These are phyloP conservation scores for Carex scoparia DNA, from an alignment of 176 grass and related monocot species.

Conservation along the genomic window DNA sequence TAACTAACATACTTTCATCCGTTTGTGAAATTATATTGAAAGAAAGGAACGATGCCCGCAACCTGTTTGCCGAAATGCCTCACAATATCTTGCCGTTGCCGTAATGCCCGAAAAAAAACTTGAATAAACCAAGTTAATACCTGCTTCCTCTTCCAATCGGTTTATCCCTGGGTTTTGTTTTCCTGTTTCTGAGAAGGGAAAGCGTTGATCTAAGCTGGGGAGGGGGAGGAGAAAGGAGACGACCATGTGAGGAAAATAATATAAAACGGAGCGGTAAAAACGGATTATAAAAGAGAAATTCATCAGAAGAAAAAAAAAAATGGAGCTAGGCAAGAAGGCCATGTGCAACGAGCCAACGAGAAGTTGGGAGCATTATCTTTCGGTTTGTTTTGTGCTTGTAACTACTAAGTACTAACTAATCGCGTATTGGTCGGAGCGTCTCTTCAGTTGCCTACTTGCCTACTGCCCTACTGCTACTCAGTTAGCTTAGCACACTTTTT, in stretches of 20 bases:
- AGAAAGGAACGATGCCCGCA: not conserved
- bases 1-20: not conserved
- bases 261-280: slow-evolving; percentile 53
- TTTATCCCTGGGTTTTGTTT: not conserved
- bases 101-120: not conserved
- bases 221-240: slow-evolving; percentile 32
- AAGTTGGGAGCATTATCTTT: slow-evolving; percentile 26
- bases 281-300: slow-evolving; percentile 33
- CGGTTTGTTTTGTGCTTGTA: not conserved
- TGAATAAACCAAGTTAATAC: slow-evolving; percentile 5
- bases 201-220: slow-evolving; percentile 44
- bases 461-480: not conserved
- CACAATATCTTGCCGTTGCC: not conserved
- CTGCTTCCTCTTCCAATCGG: not conserved
- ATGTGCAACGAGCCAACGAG: slow-evolving; percentile 44
- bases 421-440: not conserved
- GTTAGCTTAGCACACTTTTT: not conserved
- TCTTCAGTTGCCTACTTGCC: not conserved
- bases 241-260: slow-evolving; percentile 62
- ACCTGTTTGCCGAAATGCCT: slow-evolving; percentile 30
- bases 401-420: not conserved
- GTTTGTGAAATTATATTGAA: not conserved
- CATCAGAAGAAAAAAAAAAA: slow-evolving; percentile 10
- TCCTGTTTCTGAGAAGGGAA: slow-evolving; percentile 18
- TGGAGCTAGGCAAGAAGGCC: slow-evolving; percentile 33